Conservation (phyloP, 306 rosid genomes). For the Glycine latifolia region DNA sequence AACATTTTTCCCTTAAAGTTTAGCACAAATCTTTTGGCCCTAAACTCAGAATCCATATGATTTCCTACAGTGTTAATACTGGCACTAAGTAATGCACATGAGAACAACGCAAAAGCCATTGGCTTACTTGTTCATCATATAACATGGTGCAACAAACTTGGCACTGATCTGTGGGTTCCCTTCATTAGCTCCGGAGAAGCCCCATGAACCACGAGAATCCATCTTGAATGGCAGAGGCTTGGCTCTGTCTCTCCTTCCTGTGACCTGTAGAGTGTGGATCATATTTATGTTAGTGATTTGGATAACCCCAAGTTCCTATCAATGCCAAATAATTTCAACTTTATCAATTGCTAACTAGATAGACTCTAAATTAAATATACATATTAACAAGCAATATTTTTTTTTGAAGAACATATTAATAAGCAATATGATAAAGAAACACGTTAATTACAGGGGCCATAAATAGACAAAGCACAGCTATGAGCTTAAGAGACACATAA, state of each 20-base stretch:
- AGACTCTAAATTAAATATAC: conserved; percentile 9
- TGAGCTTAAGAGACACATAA: conserved; percentile 17
- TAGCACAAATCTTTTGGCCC: not conserved
- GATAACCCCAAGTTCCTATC: not conserved
- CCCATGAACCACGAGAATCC: conserved; percentile 81
- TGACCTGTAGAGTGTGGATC: conserved; percentile 69
- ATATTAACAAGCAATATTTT: not conserved
- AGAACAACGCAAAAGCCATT: conserved; percentile 30
- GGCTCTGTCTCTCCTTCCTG: conserved; percentile 98
- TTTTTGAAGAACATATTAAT: too few species aligned
- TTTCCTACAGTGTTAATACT: not conserved
- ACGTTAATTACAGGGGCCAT: not conserved
- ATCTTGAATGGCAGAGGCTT: conserved; percentile 90
- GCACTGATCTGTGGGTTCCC: conserved; percentile 92
- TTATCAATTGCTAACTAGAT: not conserved
- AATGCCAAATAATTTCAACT: conserved; percentile 19
- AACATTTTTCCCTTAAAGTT: not conserved
- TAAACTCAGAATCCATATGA: not conserved
- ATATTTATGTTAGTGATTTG: conserved; percentile 36
- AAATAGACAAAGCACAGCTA: not conserved
- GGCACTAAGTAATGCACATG: not conserved
- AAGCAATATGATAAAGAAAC: not conserved
- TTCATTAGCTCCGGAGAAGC: conserved; percentile 90
- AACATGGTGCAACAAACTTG: conserved; percentile 91
- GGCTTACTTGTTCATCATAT: conserved; percentile 80